phyloP scores from a whole-genome alignment of 805 yeast species.

The Danielia oregonensis region DNA sequence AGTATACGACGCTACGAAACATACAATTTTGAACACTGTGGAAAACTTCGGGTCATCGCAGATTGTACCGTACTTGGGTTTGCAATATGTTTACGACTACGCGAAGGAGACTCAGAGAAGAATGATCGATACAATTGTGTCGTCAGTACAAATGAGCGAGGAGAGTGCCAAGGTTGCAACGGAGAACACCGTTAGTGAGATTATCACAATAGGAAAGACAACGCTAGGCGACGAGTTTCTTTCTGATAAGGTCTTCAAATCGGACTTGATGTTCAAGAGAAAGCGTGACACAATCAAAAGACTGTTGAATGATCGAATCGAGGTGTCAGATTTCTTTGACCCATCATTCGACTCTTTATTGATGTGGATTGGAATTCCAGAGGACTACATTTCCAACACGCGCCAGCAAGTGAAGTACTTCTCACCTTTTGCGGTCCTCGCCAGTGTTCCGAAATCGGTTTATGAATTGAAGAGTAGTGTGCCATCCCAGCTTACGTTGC shows the following conservation, averaged over 20 bases:
- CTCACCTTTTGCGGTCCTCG: conserved; percentile 30
- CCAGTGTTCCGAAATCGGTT: conserved; percentile 28
- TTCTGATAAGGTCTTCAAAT: conserved; percentile 59
- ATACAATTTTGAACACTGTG: conserved; percentile 49
- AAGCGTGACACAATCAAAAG: conserved; percentile 59
- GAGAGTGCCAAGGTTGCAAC: conserved; percentile 63
- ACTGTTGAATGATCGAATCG: conserved; percentile 55
- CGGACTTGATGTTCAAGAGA: conserved; percentile 80
- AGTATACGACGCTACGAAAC: conserved; percentile 59
- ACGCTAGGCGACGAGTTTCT: conserved; percentile 63
- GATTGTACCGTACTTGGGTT: conserved; percentile 57
- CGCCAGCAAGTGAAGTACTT: conserved; percentile 26
- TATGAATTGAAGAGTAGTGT: conserved; percentile 26
- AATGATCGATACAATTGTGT: conserved; percentile 62
- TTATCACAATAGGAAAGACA: conserved; percentile 58
- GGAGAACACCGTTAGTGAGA: conserved; percentile 52
- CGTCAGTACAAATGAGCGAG: conserved; percentile 65
- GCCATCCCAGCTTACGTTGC: conserved; percentile 38
- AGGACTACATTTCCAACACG: conserved; percentile 23
- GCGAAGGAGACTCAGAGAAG: conserved; percentile 65
- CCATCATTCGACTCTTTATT: conserved; percentile 64
- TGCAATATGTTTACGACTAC: conserved; percentile 63
- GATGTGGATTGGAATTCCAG: conserved; percentile 40
- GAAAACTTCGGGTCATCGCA: conserved; percentile 47
- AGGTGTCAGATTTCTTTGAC: conserved; percentile 74